phyloP scores from a whole-genome alignment of 1,284 basidiomycete species.

The Sporisorium exsertum region DNA sequence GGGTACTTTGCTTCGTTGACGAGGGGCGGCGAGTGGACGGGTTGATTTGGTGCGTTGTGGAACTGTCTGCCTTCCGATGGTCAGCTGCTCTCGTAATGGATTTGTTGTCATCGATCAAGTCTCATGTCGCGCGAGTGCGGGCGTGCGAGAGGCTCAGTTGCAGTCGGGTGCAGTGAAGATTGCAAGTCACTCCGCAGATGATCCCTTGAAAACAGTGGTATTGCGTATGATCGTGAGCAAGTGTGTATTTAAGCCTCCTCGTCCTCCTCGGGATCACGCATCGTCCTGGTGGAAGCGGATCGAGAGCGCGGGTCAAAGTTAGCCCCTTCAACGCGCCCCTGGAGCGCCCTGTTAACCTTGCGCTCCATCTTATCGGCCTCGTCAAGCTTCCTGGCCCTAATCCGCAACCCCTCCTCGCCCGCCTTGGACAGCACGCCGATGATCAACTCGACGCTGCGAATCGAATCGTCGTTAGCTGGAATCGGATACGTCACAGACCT shows the following conservation, averaged over 20 bases:
- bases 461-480: conserved; percentile 95
- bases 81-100: too few species aligned
- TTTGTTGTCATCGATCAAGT: too few species aligned
- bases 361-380: conserved; percentile 57
- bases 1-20: conserved; percentile 86
- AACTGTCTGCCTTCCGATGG: too few species aligned
- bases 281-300: conserved; percentile 4
- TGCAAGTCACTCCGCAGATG: neutral
- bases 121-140: too few species aligned
- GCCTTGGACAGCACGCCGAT: conserved; percentile 91
- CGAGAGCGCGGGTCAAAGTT: conserved; percentile 47
- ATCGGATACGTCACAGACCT: conserved; percentile 97
- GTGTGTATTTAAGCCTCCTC: conserved; percentile 12
- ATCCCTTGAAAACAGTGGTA: neutral
- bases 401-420: conserved; percentile 72
- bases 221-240: neutral
- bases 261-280: conserved; percentile 17
- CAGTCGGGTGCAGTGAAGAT: too few species aligned
- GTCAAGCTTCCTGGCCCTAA: conserved; percentile 50
- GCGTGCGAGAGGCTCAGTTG: too few species aligned
- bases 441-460: conserved; percentile 88
- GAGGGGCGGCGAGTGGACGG: conserved; percentile 85
- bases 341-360: conserved; percentile 36
- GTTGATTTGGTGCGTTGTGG: conserved; percentile 3
- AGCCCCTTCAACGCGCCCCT: conserved; percentile 21